A percentile compares a stretch with the other conserved stretches of the same genome.
Conservation (phyloP, 768 basidiomycete genomes). For the Naganishia randhawae region DNA sequence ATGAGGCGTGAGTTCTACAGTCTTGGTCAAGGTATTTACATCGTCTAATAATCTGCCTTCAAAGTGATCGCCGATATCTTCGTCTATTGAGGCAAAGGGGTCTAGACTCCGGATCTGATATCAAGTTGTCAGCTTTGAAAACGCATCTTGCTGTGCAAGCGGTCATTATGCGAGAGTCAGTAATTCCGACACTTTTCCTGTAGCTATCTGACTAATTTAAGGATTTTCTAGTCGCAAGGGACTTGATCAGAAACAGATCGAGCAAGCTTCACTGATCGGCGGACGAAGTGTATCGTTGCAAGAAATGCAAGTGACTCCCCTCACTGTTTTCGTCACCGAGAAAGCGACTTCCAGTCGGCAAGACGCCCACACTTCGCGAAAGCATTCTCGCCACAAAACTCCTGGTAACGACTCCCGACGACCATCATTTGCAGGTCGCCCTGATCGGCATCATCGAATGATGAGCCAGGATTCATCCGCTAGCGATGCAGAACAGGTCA, state of each 20-base stretch:
- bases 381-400: slow-evolving; percentile 13
- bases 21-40: neutral
- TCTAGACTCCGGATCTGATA: slow-evolving; percentile 1
- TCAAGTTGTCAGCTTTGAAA: slow-evolving; percentile 78
- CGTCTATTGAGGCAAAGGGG: slow-evolving; percentile 32
- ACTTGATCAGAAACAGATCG: neutral
- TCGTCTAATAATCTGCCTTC: too few relatives aligned
- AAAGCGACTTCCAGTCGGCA: neutral
- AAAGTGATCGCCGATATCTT: slow-evolving; percentile 74
- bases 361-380: neutral
- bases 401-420: slow-evolving; percentile 34
- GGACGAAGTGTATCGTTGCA: slow-evolving; percentile 48
- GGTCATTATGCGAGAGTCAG: slow-evolving; percentile 22
- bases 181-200: neutral
- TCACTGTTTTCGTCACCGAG: slow-evolving; percentile 74
- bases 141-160: slow-evolving; percentile 62
- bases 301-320: slow-evolving; percentile 82
- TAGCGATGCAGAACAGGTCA: slow-evolving; percentile 20
- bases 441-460: slow-evolving; percentile 23
- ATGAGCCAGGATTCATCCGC: slow-evolving; percentile 19
- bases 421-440: slow-evolving; percentile 44
- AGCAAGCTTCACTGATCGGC: slow-evolving; percentile 3
- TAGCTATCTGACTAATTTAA: neutral
- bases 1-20: slow-evolving; percentile 64
- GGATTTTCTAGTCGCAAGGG: neutral